These are phyloP conservation scores for Boletus pseudopeckii DNA, from an alignment of 768 basidiomycete species.

Conservation along the genomic window DNA sequence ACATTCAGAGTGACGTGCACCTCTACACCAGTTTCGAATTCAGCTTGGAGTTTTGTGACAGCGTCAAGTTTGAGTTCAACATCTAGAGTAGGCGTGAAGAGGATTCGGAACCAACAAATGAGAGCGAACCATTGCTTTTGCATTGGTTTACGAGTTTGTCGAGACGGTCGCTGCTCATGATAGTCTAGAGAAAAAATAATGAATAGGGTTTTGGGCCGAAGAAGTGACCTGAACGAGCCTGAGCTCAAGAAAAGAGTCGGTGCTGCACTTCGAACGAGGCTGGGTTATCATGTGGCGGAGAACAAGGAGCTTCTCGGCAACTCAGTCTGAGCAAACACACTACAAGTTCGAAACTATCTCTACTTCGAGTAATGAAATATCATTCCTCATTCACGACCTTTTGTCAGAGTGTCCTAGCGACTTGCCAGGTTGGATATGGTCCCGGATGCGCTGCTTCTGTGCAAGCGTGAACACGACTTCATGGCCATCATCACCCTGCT, in stretches of 20 bases:
- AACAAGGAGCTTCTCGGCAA: conserved; percentile 10
- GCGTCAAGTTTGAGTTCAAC: conserved; percentile 81
- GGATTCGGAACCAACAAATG: conserved; percentile 4
- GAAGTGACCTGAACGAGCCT: conserved; percentile 18
- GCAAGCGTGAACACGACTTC: conserved; percentile 4
- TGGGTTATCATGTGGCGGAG: conserved; percentile 20
- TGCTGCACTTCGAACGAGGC: conserved; percentile 8
- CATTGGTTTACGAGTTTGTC: conserved; percentile 63
- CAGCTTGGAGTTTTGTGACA: conserved; percentile 69
- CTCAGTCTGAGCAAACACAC: neutral
- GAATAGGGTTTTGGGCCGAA: conserved; percentile 6
- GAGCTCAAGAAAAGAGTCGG: conserved; percentile 20
- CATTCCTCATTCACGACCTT: conserved; percentile 26
- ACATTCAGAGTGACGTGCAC: conserved; percentile 37
- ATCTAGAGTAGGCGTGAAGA: conserved; percentile 42
- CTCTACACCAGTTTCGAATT: conserved; percentile 70
- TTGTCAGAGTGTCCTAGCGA: conserved; percentile 88
- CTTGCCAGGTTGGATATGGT: conserved; percentile 75
- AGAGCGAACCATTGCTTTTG: conserved; percentile 56
- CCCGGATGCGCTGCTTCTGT: conserved; percentile 88
- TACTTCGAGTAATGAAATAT: neutral
- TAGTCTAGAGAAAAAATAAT: conserved; percentile 20
- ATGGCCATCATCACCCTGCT: conserved; percentile 25
- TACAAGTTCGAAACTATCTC: conserved; percentile 5
- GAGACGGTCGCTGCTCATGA: conserved; percentile 54